A percentile compares a stretch with the other conserved stretches of the same genome.
phyloP scores from a whole-genome alignment of 139 green algal genomes.

The Prasinococcaceae sp. region DNA sequence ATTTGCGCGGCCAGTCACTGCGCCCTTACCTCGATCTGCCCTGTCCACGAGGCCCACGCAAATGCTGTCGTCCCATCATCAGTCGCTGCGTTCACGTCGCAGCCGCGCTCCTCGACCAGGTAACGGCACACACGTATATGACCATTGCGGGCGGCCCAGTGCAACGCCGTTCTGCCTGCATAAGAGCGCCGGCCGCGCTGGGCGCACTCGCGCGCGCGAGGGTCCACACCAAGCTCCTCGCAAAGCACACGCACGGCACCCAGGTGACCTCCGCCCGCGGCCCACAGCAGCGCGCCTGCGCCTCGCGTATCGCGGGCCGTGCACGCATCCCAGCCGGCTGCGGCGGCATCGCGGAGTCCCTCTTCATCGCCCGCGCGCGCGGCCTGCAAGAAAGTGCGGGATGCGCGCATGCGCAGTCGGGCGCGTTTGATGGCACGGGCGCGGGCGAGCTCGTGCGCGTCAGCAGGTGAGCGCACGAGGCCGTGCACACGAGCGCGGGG shows the following conservation, averaged over 20 bases:
- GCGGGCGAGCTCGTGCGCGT: too few relatives aligned
- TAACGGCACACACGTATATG: constrained; percentile 7
- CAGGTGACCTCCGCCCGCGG: constrained; percentile 12
- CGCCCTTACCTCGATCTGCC: constrained; percentile 9
- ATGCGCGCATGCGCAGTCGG: too few relatives aligned
- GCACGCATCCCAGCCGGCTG: not conserved
- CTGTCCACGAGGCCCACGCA: constrained; percentile 17
- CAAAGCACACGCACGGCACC: constrained; percentile 3
- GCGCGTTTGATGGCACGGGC: too few relatives aligned
- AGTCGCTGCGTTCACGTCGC: constrained; percentile 14
- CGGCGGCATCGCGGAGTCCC: not conserved
- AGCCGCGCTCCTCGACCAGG: constrained; percentile 4
- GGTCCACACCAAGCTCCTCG: constrained; percentile 7
- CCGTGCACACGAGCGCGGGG: too few relatives aligned
- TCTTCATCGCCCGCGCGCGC: constrained; percentile 7
- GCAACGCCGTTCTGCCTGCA: constrained; percentile 13
- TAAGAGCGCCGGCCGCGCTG: not conserved
- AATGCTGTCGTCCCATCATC: constrained; percentile 18
- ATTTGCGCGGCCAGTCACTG: too few relatives aligned
- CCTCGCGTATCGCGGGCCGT: constrained; percentile 11
- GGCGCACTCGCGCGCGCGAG: not conserved
- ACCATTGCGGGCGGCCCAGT: constrained; percentile 20
- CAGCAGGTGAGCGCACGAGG: too few relatives aligned
- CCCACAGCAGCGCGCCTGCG: constrained; percentile 16
- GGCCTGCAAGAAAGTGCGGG: too few relatives aligned